These are phyloP conservation scores for Ascochyta clinopodiicola DNA, from an alignment of 2,329 filamentous ascomycete genomes.

Conservation along the genomic window DNA sequence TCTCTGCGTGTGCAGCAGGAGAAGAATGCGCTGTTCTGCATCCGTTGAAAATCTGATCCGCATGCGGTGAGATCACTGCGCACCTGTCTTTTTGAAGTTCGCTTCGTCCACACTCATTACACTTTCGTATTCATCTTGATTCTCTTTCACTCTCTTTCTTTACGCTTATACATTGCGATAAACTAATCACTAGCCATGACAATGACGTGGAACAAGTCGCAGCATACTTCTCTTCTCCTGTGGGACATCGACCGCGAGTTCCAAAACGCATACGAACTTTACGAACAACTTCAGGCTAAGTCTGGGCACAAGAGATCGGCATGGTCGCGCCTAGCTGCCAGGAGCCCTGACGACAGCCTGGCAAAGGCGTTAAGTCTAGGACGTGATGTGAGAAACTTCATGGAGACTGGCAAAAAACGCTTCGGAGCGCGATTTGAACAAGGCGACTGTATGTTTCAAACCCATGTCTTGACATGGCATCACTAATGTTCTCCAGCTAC, in stretches of 20 bases:
- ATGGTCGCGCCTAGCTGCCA: constrained; percentile 36
- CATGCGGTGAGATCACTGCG: background rate
- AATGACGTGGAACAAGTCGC: constrained; percentile 35
- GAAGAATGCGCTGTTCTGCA: background rate
- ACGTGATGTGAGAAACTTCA: constrained; percentile 31
- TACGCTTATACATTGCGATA: background rate
- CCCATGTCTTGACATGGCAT: background rate
- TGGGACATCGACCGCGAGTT: constrained; percentile 49
- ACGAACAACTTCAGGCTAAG: constrained; percentile 39
- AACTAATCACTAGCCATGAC: constrained; percentile 14
- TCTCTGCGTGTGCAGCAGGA: background rate
- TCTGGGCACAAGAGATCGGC: constrained; percentile 27
- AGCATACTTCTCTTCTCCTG: constrained; percentile 39
- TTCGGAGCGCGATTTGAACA: constrained; percentile 42
- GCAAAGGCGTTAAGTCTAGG: constrained; percentile 37
- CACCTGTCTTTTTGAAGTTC: background rate
- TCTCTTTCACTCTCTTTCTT: background rate
- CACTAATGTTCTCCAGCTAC: constrained; percentile 33
- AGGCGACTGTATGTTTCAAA: constrained; percentile 37
- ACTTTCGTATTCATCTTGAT: background rate
- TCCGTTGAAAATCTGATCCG: background rate
- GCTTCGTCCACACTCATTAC: constrained; percentile 3
- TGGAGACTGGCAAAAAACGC: constrained; percentile 35
- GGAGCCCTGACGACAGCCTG: constrained; percentile 35
- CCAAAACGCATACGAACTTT: constrained; percentile 41